Evolutionary conservation across 1,284 basidiomycete species (phyloP).

Genomic region (Tilletia indica): DNA sequence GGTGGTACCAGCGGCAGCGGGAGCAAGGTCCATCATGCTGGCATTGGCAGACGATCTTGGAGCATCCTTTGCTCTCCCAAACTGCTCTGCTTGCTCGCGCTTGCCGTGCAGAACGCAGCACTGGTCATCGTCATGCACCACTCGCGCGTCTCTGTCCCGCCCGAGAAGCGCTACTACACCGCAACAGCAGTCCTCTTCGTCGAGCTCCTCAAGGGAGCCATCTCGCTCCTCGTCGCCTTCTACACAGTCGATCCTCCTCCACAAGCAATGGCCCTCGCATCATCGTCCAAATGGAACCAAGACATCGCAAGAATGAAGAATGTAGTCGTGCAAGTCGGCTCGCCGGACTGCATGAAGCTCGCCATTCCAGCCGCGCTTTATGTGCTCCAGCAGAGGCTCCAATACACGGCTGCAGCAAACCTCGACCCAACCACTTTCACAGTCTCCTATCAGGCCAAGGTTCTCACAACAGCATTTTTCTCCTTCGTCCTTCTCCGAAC

Average conservation of each 20-base stretch:
- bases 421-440: constrained; percentile 92
- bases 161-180: constrained; percentile 67
- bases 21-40: not conserved
- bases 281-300: not conserved
- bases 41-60: not conserved
- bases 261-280: not conserved
- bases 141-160: constrained; percentile 68
- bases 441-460: constrained; percentile 65
- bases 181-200: constrained; percentile 87
- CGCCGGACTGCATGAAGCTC: constrained; percentile 86
- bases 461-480: constrained; percentile 91
- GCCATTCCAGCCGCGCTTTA: constrained; percentile 95
- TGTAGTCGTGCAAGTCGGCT: not conserved
- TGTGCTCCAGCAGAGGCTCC: constrained; percentile 81
- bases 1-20: no score
- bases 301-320: not conserved
- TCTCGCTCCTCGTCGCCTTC: constrained; percentile 71
- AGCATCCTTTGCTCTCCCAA: constrained; percentile 30
- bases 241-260: constrained; percentile 2
- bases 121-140: constrained; percentile 50
- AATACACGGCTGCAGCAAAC: constrained; percentile 89
- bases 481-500: constrained; percentile 84
- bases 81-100: constrained; percentile 71
- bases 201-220: constrained; percentile 84
- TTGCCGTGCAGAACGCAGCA: constrained; percentile 79